A percentile compares a stretch with the other conserved stretches of the same genome.
Conservation (phyloP, 805 yeast genomes). For the Nakazawaea ernobii region DNA sequence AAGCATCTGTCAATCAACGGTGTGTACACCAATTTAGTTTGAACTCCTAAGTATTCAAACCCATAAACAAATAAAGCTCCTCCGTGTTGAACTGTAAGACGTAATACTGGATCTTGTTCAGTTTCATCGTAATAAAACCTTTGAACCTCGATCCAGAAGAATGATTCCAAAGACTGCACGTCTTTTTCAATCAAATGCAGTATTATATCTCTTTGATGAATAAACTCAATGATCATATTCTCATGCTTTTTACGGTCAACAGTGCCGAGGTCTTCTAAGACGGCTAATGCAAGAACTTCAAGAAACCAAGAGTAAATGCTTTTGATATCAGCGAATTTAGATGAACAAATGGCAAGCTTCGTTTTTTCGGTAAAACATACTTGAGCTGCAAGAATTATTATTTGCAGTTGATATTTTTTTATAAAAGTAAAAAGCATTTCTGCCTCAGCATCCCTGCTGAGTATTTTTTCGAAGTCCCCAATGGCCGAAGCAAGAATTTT, state of each 20-base stretch:
- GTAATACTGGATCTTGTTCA: constrained; percentile 22
- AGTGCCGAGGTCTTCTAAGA: constrained; percentile 20
- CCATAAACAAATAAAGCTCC: constrained; percentile 56
- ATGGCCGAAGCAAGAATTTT: constrained; percentile 26
- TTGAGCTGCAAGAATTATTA: constrained; percentile 47
- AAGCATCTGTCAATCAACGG: constrained; percentile 63
- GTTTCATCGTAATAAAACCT: constrained; percentile 34
- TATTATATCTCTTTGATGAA: constrained; percentile 50
- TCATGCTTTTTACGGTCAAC: constrained; percentile 44
- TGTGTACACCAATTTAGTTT: constrained; percentile 70
- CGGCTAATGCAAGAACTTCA: constrained; percentile 25
- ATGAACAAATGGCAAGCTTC: constrained; percentile 19
- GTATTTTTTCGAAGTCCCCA: constrained; percentile 12
- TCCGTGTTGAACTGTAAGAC: constrained; percentile 47
- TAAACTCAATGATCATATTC: constrained; percentile 57
- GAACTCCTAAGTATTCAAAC: constrained; percentile 74
- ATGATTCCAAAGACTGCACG: constrained; percentile 9
- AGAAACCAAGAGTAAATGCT: constrained; percentile 13
- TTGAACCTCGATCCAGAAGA: constrained; percentile 49
- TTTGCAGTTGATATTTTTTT: constrained; percentile 47
- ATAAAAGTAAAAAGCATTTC: constrained; percentile 28
- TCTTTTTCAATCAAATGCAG: constrained; percentile 14
- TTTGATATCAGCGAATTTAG: background rate
- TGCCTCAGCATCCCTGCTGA: constrained; percentile 12
- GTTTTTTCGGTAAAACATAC: constrained; percentile 45